Conservation (phyloP, 2,329 filamentous ascomycete species). For the Penicillium psychrosexuale region DNA sequence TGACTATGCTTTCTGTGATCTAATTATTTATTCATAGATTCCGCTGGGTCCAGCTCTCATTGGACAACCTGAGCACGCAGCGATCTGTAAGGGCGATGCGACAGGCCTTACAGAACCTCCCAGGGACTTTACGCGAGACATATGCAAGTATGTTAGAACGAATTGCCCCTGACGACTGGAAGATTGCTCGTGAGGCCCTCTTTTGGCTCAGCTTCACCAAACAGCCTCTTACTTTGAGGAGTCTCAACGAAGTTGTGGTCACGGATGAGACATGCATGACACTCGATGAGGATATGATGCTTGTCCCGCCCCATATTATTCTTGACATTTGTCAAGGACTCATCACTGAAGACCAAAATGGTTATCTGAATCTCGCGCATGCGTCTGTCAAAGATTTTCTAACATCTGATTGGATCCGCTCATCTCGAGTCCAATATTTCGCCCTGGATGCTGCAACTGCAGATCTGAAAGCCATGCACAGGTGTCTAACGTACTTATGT, state of each 20-base stretch:
- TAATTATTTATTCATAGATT: constrained; percentile 13
- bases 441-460: constrained; percentile 13
- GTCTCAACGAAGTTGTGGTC: constrained; percentile 17
- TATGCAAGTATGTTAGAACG: constrained; percentile 17
- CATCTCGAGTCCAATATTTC: constrained; percentile 17
- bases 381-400: constrained; percentile 20
- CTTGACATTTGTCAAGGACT: constrained; percentile 20
- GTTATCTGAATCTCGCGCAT: constrained; percentile 15
- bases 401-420: constrained; percentile 19
- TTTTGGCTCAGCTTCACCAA: constrained; percentile 20
- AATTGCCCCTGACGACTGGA: constrained; percentile 12
- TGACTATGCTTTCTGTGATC: background rate
- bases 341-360: constrained; percentile 13
- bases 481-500: constrained; percentile 17
- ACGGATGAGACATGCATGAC: constrained; percentile 8
- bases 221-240: constrained; percentile 8
- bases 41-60: constrained; percentile 22
- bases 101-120: constrained; percentile 12
- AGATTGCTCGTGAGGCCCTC: constrained; percentile 14
- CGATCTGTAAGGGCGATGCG: constrained; percentile 19
- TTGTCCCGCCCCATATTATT: constrained; percentile 17
- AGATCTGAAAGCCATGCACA: constrained; percentile 14
- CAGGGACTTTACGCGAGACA: constrained; percentile 16
- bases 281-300: constrained; percentile 22
- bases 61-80: constrained; percentile 17